Base-by-base conservation (phyloP, 2,329 filamentous ascomycete species). In the Diaporthe sp. region DNA sequence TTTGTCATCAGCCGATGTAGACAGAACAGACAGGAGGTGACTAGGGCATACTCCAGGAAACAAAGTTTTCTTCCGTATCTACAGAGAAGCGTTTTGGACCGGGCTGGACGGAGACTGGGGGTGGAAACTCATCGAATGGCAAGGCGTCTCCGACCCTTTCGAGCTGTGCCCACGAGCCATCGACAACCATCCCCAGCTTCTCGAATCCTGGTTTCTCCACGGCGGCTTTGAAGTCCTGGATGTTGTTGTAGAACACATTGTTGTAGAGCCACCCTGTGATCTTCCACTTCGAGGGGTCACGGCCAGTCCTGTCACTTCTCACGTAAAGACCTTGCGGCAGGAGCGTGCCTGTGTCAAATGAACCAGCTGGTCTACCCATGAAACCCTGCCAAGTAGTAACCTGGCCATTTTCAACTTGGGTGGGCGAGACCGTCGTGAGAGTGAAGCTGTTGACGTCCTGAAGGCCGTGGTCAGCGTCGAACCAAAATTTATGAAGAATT, bases 241-340 rank as follows among this genome's bases (percentile, higher is more conserved):
- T 79, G 0, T 81, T 82, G 1, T 79, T 70, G 74, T 84, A 86
- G 74, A 85, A 83, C n/a, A 80, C 78, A 13, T 79, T 79, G 76
- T 85, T 82, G 17, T 85, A 87, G 0, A 87, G 83, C 67, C 86
- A 83, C 2, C 84, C 85, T 74, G 83, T 84, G 45, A 88, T 76
- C 7, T 79, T 82, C 77, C 86, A 88, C 6, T 83, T 78, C 6
- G 82, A 82, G 6, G 83, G 77, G 77, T 88, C 86, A 3, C 84
- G 86, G 25, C 87, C 86, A 1, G 83, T 82, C 58, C 82, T 81
- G 74, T 88, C 84, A 15, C 87, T 78, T 28, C 86, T 77, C 10
- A 86, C 79, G 75, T 83, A 87, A 73, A 88, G 84, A 77, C 86
- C 86, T 2, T 87, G 75, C 0, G 85, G 85, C 12, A 81, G 82